Base-by-base conservation (phyloP, 1,284 basidiomycete species). In the Moesziomyces sp. region DNA sequence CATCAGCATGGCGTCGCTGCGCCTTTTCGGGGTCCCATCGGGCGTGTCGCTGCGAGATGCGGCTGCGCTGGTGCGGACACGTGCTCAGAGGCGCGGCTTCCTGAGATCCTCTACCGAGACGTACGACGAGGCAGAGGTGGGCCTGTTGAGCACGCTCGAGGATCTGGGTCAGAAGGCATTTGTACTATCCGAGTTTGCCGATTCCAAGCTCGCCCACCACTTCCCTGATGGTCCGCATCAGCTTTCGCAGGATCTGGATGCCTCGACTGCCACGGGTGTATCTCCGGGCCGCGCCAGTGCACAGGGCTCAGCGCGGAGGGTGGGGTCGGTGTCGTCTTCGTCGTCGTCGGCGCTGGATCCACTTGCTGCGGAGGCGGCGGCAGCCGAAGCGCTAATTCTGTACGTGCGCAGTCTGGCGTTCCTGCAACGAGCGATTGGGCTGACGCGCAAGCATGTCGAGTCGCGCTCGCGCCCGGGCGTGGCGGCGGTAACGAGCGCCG, bases 131-230 rank as follows among this genome's bases (percentile, higher is more conserved):
- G 65, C 62, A 52, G 94, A 97, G 76, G 92, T 93, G 62, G 89
- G 89, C 60, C 85, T 98, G 9, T 86, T 97, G 11, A 88, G 87
- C 3, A 84, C 85, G 21, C 86, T 98, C 43, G 94, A 97, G 82
- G 92, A 96, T 71, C 85, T 94, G 0, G 95, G 94, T 11, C 93
- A 97, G 87, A 98, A 98, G 88, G 94, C 95, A 24, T 92, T 93
- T 70, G 93, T 96, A 40, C 86, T 98, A 57, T 92, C 92, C 54
- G 91, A 93, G 72, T 95, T 95, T 88, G 96, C 93, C 38, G 95
- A 98, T 85, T 90, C 91, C 83, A 93, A 94, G 88, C 91, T 96
- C 69, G 90, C 92, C 56, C 90, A 89, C 56, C 64, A 56, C 50
- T 84, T 89, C 92, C 48, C 92, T 89, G 85, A 58, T 6, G 79